phyloP scores from a whole-genome alignment of 164 flowering plant genomes.

The Chimonanthus salicifolius region DNA sequence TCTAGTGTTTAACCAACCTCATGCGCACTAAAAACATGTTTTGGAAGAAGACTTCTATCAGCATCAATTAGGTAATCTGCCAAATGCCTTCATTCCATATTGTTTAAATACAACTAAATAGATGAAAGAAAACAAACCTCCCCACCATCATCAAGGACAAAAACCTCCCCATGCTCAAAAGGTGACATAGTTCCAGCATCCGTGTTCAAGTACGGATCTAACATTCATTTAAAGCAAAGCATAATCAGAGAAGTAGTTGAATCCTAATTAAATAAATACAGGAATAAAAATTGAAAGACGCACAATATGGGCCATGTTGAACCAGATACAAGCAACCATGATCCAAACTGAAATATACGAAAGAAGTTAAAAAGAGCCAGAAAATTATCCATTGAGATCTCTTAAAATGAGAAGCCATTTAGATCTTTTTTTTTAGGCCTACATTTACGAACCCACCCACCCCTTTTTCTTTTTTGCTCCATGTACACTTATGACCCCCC shows the following conservation, averaged over 20 bases:
- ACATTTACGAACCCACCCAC: too few species aligned
- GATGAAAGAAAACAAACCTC: conserved; percentile 46
- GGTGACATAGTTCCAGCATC: conserved; percentile 99
- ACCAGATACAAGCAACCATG: neutral
- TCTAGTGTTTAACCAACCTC: too few species aligned
- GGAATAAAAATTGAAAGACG: neutral
- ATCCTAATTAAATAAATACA: neutral
- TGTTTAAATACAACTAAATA: neutral
- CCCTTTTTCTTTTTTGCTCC: too few species aligned
- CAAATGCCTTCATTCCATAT: neutral
- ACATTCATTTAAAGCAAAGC: conserved; percentile 6
- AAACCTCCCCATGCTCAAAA: conserved; percentile 97
- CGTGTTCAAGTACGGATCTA: conserved; percentile 94
- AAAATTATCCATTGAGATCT: neutral
- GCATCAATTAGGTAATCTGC: neutral
- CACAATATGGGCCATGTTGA: neutral
- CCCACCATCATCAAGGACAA: conserved; percentile 97
- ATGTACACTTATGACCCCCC: too few species aligned
- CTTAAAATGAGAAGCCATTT: neutral
- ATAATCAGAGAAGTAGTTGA: neutral
- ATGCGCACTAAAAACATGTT: neutral
- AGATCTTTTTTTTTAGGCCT: too few species aligned
- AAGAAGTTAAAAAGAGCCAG: neutral
- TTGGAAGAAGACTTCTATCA: neutral
- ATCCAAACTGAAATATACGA: neutral